Conservation (phyloP, 1,284 basidiomycete species). For the Kwoniella shivajii region DNA sequence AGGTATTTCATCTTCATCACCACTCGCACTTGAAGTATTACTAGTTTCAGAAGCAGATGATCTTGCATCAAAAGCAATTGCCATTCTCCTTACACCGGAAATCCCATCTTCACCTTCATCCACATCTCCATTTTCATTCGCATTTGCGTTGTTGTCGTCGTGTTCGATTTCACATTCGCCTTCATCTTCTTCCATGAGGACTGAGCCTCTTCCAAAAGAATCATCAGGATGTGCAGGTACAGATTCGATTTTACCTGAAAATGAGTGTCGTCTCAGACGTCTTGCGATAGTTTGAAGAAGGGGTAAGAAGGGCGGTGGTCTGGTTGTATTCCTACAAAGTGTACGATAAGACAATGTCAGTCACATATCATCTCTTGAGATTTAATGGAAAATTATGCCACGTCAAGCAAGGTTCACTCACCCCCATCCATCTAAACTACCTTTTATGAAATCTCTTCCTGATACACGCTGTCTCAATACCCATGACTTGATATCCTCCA, state of each 20-base stretch:
- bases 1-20: slow-evolving; percentile 6
- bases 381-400: neutral
- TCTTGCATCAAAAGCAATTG: slow-evolving; percentile 39
- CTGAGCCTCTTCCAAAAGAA: slow-evolving; percentile 14
- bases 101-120: slow-evolving; percentile 22
- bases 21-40: slow-evolving; percentile 27
- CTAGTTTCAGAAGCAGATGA: slow-evolving; percentile 35
- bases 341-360: neutral
- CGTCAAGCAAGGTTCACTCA: slow-evolving; percentile 18
- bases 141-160: no score
- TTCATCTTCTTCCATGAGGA: slow-evolving; percentile 37
- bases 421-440: slow-evolving; percentile 36
- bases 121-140: no score
- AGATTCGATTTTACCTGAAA: slow-evolving; percentile 20
- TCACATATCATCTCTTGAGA: no score
- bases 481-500: slow-evolving; percentile 50
- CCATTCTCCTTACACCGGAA: slow-evolving; percentile 43
- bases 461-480: slow-evolving; percentile 42
- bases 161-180: slow-evolving; percentile 1
- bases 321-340: slow-evolving; percentile 22
- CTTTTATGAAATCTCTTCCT: slow-evolving; percentile 38
- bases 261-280: slow-evolving; percentile 36
- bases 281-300: slow-evolving; percentile 42
- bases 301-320: slow-evolving; percentile 47
- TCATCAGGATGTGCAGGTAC: slow-evolving; percentile 10